Conservation (phyloP, 2,329 filamentous ascomycete species). For the Cladophialophora yegresii region DNA sequence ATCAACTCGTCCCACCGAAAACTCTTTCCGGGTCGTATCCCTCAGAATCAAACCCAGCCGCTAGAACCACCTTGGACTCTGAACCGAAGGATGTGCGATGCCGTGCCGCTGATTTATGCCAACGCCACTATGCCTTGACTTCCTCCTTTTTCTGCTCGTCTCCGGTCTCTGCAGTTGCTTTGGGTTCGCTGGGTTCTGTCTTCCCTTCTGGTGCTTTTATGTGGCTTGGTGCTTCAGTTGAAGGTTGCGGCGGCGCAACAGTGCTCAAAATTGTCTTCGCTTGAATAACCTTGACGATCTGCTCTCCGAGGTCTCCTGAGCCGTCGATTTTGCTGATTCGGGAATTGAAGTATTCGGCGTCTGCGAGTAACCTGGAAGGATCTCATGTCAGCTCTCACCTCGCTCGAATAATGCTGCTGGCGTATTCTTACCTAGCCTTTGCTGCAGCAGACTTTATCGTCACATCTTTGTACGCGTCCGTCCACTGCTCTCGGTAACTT, state of each 20-base stretch:
- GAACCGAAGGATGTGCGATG: background rate
- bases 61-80: background rate
- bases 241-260: slow-evolving; percentile 1
- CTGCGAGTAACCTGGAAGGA: slow-evolving; percentile 63
- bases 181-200: background rate
- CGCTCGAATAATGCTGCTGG: slow-evolving; percentile 31
- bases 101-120: background rate
- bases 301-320: slow-evolving; percentile 70
- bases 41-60: background rate
- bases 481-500: slow-evolving; percentile 78
- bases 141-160: slow-evolving; percentile 5
- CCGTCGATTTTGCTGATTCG: slow-evolving; percentile 77
- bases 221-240: background rate
- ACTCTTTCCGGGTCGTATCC: background rate
- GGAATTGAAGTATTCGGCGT: slow-evolving; percentile 71
- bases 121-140: slow-evolving; percentile 12
- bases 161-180: background rate
- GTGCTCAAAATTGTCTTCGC: slow-evolving; percentile 39
- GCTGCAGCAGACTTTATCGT: slow-evolving; percentile 67
- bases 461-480: slow-evolving; percentile 67
- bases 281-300: slow-evolving; percentile 58
- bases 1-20: background rate
- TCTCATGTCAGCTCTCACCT: slow-evolving; percentile 31
- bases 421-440: slow-evolving; percentile 65
- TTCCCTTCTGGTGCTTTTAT: background rate